Evolutionary conservation across 306 rosid species (phyloP).

Genomic region (Fragaria ananassa): DNA sequence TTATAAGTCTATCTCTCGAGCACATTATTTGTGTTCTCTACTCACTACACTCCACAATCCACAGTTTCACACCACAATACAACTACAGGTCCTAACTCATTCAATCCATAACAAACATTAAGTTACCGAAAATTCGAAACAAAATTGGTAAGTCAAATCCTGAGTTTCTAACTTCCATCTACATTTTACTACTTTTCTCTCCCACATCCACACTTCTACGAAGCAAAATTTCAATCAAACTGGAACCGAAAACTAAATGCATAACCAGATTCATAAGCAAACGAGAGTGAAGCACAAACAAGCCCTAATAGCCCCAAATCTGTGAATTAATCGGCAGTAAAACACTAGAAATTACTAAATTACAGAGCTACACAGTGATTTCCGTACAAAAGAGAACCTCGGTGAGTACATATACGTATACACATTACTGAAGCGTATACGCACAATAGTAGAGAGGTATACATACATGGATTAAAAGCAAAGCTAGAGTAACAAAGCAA

Average conservation of each 20-base stretch:
- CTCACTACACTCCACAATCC: background rate
- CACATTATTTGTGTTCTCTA: background rate
- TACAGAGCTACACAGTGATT: background rate
- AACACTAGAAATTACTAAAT: background rate
- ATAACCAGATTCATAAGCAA: background rate
- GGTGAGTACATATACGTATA: background rate
- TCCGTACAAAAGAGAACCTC: no score
- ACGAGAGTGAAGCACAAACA: background rate
- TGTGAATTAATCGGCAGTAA: background rate
- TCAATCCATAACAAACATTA: background rate
- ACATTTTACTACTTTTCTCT: background rate
- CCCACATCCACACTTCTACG: background rate
- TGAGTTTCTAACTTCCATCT: background rate
- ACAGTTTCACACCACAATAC: background rate
- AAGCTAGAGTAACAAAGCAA: no score
- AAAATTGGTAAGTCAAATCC: background rate
- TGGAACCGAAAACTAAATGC: background rate
- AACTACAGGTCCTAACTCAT: background rate
- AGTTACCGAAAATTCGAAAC: background rate
- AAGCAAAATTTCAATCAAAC: background rate
- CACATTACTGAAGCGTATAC: background rate
- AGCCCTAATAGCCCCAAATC: background rate
- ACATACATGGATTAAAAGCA: background rate
- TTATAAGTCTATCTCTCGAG: background rate
- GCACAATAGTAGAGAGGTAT: background rate